Evolutionary conservation across 345 rosid genomes (phyloP), one percentile per base, ranked within the genome.

Genomic region (Erysimum cheiranthoides): DNA sequence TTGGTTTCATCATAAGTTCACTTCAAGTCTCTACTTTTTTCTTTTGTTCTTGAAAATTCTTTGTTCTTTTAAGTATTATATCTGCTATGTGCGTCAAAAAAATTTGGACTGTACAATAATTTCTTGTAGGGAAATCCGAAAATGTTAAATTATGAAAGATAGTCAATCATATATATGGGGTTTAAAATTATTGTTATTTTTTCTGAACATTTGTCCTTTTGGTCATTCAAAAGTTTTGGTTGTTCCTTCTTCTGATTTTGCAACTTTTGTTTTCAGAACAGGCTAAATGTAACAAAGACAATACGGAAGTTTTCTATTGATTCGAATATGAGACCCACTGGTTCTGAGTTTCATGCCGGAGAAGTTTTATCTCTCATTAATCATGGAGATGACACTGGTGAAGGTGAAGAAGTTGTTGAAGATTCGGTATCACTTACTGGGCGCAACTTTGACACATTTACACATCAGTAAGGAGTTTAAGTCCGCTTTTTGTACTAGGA

Each of bases 221-320:
- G 68, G 46, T 28, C 43, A 50, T 36, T 61, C 36, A 4, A 53
- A 27, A 1, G 21, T 21, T 18, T 18, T 0, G 12, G 67, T 16
- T 40, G 60, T 21, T 38, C 45, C 35, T 36, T 70, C 46, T 39
- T 75, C 79, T 79, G 76, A 74, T 70, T 68, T 61, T 56, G 73
- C 57, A 32, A 13, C 45, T 68, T 79, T 84, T 49, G 53, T 77
- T 83, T 88, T 49, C 99, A 93, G 98, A 93, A 90, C 92, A 93
- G 99, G 88, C 80, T 96, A 79, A 96, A 96, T 83, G 86, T 96
- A 75, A 93, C 97, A 75, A 96, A 96, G 85, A 96, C 96, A 38
- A 83, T 96, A 56, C 86, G 96, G 39, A 96, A 93, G 80, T 96
- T 76, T 86, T 85, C 99, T 56, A 96, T 96, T 73, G 98, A 86